Base-by-base conservation (phyloP, 108 stramenopile genomes). In the Parmales sp. region DNA sequence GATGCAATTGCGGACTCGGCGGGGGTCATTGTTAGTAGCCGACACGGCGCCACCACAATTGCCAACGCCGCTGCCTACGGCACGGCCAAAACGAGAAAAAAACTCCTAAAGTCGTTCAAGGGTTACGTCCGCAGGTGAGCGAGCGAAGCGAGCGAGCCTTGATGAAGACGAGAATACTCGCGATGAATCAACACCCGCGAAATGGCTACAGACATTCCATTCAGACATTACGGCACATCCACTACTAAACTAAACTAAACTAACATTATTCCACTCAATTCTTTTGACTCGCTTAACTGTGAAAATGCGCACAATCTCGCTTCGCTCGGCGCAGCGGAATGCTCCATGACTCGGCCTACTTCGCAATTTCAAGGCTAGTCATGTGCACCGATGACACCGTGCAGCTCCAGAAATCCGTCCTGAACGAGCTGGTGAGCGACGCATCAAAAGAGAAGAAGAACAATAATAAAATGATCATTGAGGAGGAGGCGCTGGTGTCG, bases 361-460 rank as follows among this genome's bases (percentile, higher is more conserved):
- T 96, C 49, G 90, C 91, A 3, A 72, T 96, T 60, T 64, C 94
- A 39, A 70, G 90, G 39, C 64, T 94, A 68, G 78, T 90, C 0
- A 86, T 90, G 65, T 87, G 92, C 8, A 92, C 90, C 45, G 95
- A 96, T 72, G 95, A 96, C 70, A 96, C 95, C 25, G 91, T 96
- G 36, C 84, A 89, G 60, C 82, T 93, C 39, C 89, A 94, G 43
- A 96, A 96, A 74, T 84, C 82, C 70, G 45, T 94, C 28, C 78
- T 96, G 45, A 83, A 84, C 39, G 95, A 96, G 72, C 68, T 92
- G 63, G 73, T 86, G 26, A 71, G 72, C 48, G 63, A 63, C 39
- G 38, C 23, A 69, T 71, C 0, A 45, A 49, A 51, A 64, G 39
- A 37, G 72, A 60, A n/a, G 65, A 76, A 5, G 72, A 60, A 7